Conservation (phyloP, 306 rosid species). For the Urtica urens region DNA sequence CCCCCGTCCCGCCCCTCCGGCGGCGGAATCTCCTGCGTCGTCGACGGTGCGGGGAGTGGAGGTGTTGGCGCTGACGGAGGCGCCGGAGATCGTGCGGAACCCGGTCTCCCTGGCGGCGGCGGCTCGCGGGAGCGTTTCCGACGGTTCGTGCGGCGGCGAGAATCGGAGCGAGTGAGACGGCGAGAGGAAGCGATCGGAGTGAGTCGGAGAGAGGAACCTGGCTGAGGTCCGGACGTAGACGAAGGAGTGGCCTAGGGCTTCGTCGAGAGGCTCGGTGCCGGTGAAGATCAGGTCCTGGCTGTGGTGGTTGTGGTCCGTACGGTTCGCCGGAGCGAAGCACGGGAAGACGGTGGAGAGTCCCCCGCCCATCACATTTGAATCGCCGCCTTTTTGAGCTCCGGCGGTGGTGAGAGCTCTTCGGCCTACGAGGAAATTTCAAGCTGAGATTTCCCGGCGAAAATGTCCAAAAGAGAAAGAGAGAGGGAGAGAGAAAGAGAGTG, state of each 20-base stretch:
- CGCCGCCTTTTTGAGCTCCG: slow-evolving; percentile 10
- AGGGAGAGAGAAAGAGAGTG: background rate
- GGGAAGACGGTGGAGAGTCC: slow-evolving; percentile 61
- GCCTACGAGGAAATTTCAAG: slow-evolving; percentile 16
- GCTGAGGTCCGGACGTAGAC: slow-evolving; percentile 81
- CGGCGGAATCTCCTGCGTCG: slow-evolving; percentile 34
- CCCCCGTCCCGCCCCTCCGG: slow-evolving; percentile 36
- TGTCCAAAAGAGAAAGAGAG: slow-evolving; percentile 11
- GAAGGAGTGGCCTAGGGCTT: slow-evolving; percentile 98
- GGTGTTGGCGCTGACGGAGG: slow-evolving; percentile 91
- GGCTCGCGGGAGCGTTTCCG: slow-evolving; percentile 26
- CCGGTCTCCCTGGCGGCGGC: too few relatives aligned
- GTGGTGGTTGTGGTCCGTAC: slow-evolving; percentile 14
- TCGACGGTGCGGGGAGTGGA: slow-evolving; percentile 69
- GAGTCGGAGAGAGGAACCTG: slow-evolving; percentile 66
- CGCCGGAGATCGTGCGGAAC: slow-evolving; percentile 82
- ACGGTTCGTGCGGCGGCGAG: slow-evolving; percentile 53
- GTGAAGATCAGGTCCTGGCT: slow-evolving; percentile 38
- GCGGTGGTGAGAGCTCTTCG: slow-evolving; percentile 20
- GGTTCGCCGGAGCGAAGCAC: slow-evolving; percentile 51
- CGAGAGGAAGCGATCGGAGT: slow-evolving; percentile 76
- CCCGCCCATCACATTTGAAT: slow-evolving; percentile 90
- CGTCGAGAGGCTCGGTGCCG: slow-evolving; percentile 54
- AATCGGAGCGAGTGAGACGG: slow-evolving; percentile 81
- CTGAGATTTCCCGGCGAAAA: slow-evolving; percentile 35